Evolutionary conservation across 805 yeast species (phyloP).

Genomic region (Candida taoyuanica): DNA sequence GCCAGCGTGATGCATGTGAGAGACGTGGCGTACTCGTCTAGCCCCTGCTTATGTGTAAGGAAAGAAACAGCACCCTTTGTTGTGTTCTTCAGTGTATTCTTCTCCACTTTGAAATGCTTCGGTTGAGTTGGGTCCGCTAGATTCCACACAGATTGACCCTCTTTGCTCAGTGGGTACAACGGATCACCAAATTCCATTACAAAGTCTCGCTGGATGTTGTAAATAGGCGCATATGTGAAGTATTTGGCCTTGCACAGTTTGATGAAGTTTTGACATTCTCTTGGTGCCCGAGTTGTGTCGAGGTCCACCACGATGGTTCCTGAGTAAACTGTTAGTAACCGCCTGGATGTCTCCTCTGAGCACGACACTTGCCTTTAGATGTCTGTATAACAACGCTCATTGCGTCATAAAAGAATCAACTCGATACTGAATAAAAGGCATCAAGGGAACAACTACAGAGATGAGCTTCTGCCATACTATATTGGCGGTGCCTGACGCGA

Average conservation of each 20-base stretch:
- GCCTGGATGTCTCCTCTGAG: too few species aligned
- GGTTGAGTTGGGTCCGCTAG: conserved; percentile 19
- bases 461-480: too few species aligned
- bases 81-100: conserved; percentile 25
- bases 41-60: conserved; percentile 12
- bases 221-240: conserved; percentile 49
- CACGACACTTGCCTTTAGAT: conserved; percentile 29
- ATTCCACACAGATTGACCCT: conserved; percentile 32
- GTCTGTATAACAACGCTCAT: conserved; percentile 41
- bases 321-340: conserved; percentile 12
- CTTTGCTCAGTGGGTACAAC: conserved; percentile 33
- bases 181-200: conserved; percentile 47
- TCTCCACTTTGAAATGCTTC: conserved; percentile 16
- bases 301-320: conserved; percentile 54
- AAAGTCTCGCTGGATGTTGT: conserved; percentile 36
- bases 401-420: too few species aligned
- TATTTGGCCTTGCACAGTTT: conserved; percentile 49
- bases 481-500: too few species aligned
- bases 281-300: conserved; percentile 31
- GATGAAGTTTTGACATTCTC: conserved; percentile 42
- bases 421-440: too few species aligned
- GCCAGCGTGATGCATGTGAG: conserved; percentile 35
- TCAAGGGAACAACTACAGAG: too few species aligned
- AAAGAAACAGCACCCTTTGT: conserved; percentile 34
- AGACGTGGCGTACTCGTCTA: conserved; percentile 28